phyloP scores from a whole-genome alignment of 2,329 filamentous ascomycete genomes.

The Fusarium metavorans region DNA sequence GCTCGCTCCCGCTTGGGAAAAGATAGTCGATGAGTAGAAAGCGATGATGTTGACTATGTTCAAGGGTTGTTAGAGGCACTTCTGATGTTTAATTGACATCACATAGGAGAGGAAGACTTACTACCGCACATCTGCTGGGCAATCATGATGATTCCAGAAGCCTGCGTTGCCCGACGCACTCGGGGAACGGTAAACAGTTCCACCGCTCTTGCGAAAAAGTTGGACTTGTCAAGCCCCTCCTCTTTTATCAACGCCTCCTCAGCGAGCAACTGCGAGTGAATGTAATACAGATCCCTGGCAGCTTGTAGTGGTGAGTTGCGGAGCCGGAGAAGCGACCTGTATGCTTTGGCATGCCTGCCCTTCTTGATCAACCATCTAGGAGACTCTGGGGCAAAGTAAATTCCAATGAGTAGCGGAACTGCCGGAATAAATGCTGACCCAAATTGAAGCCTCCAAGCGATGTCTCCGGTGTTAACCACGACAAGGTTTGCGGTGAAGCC shows the following conservation, averaged over 20 bases:
- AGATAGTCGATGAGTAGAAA: conserved; percentile 75
- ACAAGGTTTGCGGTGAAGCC: conserved; percentile 66
- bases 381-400: conserved; percentile 73
- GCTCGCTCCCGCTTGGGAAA: conserved; percentile 64
- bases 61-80: not conserved
- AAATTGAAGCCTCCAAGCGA: conserved; percentile 70
- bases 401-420: conserved; percentile 63
- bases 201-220: not conserved
- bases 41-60: conserved; percentile 61
- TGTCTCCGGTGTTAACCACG: conserved; percentile 62
- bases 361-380: conserved; percentile 72
- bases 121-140: conserved; percentile 16
- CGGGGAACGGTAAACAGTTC: conserved; percentile 6
- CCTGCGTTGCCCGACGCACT: conserved; percentile 46
- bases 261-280: not conserved
- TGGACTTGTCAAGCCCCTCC: not conserved
- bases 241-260: not conserved
- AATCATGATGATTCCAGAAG: not conserved
- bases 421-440: conserved; percentile 66
- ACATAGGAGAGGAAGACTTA: not conserved
- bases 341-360: conserved; percentile 66
- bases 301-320: not conserved
- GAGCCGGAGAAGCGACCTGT: conserved; percentile 54
- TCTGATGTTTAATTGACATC: not conserved
- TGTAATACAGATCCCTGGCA: not conserved